Conservation (phyloP, 148 eudicot species). For the Dianthus caryophyllus region DNA sequence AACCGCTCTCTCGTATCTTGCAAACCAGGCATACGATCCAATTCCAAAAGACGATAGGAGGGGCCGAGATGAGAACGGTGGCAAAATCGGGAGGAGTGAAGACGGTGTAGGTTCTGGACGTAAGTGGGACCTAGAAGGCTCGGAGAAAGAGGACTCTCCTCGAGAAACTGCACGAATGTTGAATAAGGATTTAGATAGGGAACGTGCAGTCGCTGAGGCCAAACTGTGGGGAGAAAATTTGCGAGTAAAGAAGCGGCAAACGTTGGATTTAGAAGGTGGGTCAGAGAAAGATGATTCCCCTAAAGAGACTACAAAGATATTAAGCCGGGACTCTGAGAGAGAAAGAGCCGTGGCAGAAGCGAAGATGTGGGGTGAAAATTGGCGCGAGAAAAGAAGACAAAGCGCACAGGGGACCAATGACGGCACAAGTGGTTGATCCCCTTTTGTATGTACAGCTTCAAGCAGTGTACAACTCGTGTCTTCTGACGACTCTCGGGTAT, state of each 20-base stretch:
- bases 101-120: conserved; percentile 57
- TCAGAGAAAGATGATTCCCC: conserved; percentile 34
- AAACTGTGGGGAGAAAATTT: conserved; percentile 87
- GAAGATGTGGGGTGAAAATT: conserved; percentile 42
- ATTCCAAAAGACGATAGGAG: conserved; percentile 35
- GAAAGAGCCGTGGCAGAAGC: conserved; percentile 39
- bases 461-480: conserved; percentile 6
- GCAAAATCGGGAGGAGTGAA: conserved; percentile 45
- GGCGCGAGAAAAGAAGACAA: conserved; percentile 51
- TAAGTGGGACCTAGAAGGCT: conserved; percentile 66
- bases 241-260: conserved; percentile 38
- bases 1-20: conserved; percentile 83
- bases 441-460: conserved; percentile 14
- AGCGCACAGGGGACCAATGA: conserved; percentile 40
- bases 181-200: conserved; percentile 60
- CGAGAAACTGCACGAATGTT: conserved; percentile 54
- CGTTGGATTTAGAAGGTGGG: conserved; percentile 31
- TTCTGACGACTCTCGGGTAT: conserved; percentile 3
- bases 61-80: conserved; percentile 43
- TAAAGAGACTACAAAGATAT: conserved; percentile 32
- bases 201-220: conserved; percentile 83
- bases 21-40: conserved; percentile 67
- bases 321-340: conserved; percentile 28
- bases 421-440: conserved; percentile 31
- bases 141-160: conserved; percentile 71